Percentiles rank a stretch among this genome's conserved stretches.
Conservation (phyloP, 176 grass and related monocot genomes). For the Pontederia crassipes region DNA sequence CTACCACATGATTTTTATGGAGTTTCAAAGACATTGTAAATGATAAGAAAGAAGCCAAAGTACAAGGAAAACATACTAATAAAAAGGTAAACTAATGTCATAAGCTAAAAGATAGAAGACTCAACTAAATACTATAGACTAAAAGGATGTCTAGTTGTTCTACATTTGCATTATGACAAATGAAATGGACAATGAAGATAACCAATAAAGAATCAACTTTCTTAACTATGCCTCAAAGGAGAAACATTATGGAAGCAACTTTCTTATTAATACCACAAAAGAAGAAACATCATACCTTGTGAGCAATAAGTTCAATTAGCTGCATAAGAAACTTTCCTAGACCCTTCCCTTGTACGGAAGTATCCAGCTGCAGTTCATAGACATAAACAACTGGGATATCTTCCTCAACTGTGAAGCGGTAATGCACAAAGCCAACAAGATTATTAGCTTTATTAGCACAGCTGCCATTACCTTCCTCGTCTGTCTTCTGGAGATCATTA, state of each 20-base stretch:
- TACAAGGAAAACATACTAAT: too few relatives aligned
- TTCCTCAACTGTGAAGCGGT: constrained; percentile 75
- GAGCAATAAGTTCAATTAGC: constrained; percentile 57
- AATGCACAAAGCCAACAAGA: constrained; percentile 80
- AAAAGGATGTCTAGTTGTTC: too few relatives aligned
- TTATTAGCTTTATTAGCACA: background rate
- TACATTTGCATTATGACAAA: too few relatives aligned
- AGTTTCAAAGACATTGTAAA: too few relatives aligned
- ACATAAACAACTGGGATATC: constrained; percentile 82
- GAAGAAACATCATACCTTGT: constrained; percentile 39
- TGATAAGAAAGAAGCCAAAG: too few relatives aligned
- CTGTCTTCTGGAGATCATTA: constrained; percentile 16
- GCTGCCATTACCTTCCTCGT: background rate
- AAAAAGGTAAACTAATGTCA: too few relatives aligned
- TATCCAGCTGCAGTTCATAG: constrained; percentile 75
- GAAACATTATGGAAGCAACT: background rate
- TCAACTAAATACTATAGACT: too few relatives aligned
- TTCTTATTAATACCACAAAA: background rate
- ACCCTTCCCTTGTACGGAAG: constrained; percentile 54
- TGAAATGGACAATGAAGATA: too few relatives aligned
- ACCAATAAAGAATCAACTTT: background rate
- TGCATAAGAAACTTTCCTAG: constrained; percentile 79
- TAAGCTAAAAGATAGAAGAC: too few relatives aligned
- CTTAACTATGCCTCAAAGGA: background rate
- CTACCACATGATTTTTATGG: too few relatives aligned